Evolutionary conservation across 2,329 filamentous ascomycete species (phyloP), one percentile per base, ranked within the genome.

Genomic region (Aspergillus pseudoviridinutans): DNA sequence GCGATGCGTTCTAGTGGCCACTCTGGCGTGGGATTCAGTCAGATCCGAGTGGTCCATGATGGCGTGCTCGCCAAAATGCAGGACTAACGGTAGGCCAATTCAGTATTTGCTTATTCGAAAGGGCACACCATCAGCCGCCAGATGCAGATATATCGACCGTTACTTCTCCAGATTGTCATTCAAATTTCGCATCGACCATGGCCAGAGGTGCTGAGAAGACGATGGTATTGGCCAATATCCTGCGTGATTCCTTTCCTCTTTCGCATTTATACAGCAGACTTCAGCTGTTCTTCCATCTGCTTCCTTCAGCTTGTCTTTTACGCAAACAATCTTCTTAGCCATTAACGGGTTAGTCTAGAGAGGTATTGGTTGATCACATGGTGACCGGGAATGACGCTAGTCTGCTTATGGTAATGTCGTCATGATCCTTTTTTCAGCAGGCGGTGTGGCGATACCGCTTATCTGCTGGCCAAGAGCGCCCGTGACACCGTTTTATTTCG

Each of bases 1-100:
- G 57, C 56, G 57, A 50, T 66, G 61, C 14, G 64, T 66, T 51
- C 5, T 38, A 64, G 62, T 55, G 55, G 61, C 58, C 50, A 60
- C 58, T 59, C 57, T 62, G 54, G 59, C 51, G 64, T 59, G 53
- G 44, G 60, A 56, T 50, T 59, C 61, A 64, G 59, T 63, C 66
- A 66, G 65, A 62, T 69, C 69, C 61, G 61, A 62, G 52, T 63
- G 60, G 52, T 69, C 65, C 71, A 73, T 73, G 63, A 72, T 73
- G 68, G 66, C 69, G 71, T 71, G 69, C 63, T 71, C 61, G 58
- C 58, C 41, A 47, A 60, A 60, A 64, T 53, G 51, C 50, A 51
- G 29, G 50, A 3, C 24, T 10, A 47, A 24, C 8, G 27, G 20
- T 47, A 47, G 44, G 20, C 44, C 44, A 24, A 22, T 25, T 9